Conservation (phyloP, 2,329 filamentous ascomycete species). For the Cercospora zeae-maydis region DNA sequence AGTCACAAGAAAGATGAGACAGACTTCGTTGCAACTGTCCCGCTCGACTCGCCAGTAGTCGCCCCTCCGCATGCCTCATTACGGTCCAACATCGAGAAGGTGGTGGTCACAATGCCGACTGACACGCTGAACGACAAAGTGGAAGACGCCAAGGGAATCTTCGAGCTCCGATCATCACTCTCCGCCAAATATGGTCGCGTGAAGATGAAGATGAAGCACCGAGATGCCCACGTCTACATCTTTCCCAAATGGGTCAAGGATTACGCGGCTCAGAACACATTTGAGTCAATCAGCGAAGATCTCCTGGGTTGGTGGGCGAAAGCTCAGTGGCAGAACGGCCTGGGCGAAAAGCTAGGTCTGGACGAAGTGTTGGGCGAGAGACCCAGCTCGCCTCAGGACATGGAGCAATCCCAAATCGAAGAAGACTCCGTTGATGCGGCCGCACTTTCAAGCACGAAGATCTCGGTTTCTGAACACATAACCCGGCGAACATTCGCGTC, state of each 20-base stretch:
- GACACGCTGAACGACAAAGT: constrained; percentile 82
- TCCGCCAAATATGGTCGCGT: constrained; percentile 66
- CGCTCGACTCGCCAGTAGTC: constrained; percentile 57
- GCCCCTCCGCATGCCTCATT: constrained; percentile 62
- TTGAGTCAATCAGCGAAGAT: constrained; percentile 88
- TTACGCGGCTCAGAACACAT: constrained; percentile 73
- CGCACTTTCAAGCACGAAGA: constrained; percentile 51
- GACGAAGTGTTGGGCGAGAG: constrained; percentile 59
- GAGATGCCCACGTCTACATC: constrained; percentile 92
- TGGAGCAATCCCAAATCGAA: constrained; percentile 24
- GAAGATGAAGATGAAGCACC: constrained; percentile 75
- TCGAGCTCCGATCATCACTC: constrained; percentile 71
- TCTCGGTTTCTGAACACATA: constrained; percentile 49
- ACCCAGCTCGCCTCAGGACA: constrained; percentile 27
- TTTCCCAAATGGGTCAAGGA: constrained; percentile 89
- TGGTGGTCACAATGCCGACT: constrained; percentile 83
- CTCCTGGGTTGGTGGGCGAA: constrained; percentile 95
- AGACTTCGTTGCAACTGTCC: constrained; percentile 80
- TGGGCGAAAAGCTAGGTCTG: constrained; percentile 74
- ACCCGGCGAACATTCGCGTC: constrained; percentile 36
- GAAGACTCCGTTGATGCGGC: constrained; percentile 27
- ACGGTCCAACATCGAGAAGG: constrained; percentile 65
- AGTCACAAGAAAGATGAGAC: constrained; percentile 86
- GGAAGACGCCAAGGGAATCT: constrained; percentile 67
- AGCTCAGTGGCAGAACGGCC: constrained; percentile 79